Base-by-base conservation (phyloP, 139 green algal species). In the Chlamydomonas asymmetrica region DNA sequence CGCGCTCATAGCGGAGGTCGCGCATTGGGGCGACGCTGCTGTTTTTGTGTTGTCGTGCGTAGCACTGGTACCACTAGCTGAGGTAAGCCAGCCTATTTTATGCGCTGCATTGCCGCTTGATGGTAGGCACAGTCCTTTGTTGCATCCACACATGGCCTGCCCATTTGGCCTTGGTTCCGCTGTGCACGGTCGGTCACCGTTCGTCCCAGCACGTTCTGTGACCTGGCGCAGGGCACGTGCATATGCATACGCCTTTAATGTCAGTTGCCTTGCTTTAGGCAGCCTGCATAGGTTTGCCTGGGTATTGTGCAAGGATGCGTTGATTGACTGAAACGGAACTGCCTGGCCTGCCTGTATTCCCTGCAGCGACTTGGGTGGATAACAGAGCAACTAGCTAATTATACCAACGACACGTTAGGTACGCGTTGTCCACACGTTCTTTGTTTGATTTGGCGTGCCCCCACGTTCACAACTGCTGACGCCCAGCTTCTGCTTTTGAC, bases 371-470 rank as follows among this genome's bases (percentile, higher is more conserved):
- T 93, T 31, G 88, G 88, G 25, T 91, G 89, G 54, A 80, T 90
- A 34, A 93, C 88, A 1, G 88, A 93, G 78, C 84, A 91, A 74
- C 61, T 93, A 61, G 86, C 88, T 2, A 85, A 83, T 66, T 91
- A 90, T 67, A 92, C 87, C 7, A 92, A 89, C 68, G 84, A 90
- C 80, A 89, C 84, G 8, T 20, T 92, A 43, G 87, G 76, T 65
- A n/a, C n/a, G n/a, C n/a, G n/a, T n/a, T n/a, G n/a, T n/a, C n/a
- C n/a, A n/a, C n/a, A n/a, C n/a, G n/a, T n/a, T n/a, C n/a, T n/a
- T n/a, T n/a, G n/a, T n/a, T n/a, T n/a, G n/a, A n/a, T n/a, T n/a
- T n/a, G n/a, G n/a, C n/a, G n/a, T n/a, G n/a, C n/a, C n/a, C n/a
- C n/a, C n/a, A n/a, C n/a, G n/a, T n/a, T n/a, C n/a, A n/a, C n/a